Percentiles rank a stretch among this genome's conserved stretches.
These are phyloP conservation scores for Sarocladium brachiariae DNA, from an alignment of 2,329 filamentous ascomycete species.

Conservation along the genomic window DNA sequence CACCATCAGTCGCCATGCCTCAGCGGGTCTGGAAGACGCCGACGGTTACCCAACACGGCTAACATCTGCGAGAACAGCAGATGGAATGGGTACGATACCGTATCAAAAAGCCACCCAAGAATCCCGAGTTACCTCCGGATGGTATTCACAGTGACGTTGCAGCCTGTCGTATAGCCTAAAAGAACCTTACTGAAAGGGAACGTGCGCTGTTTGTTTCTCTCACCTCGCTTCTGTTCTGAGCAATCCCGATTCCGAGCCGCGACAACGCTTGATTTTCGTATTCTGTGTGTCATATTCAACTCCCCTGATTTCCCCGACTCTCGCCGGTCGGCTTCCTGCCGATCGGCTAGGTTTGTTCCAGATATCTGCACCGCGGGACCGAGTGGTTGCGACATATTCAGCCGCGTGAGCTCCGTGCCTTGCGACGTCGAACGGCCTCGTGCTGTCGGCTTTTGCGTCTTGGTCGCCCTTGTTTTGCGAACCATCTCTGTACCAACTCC, in stretches of 20 bases:
- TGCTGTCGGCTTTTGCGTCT: no score
- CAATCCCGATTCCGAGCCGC: background rate
- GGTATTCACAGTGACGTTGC: no score
- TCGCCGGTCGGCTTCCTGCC: no score
- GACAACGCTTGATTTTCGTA: background rate
- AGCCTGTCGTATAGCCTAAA: background rate
- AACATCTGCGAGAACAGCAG: background rate
- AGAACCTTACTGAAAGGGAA: no score
- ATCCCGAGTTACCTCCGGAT: background rate
- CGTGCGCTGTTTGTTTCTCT: no score
- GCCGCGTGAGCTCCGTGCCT: no score
- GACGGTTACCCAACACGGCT: conserved; percentile 4
- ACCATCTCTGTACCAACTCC: no score
- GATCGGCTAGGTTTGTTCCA: no score
- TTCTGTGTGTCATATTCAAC: background rate
- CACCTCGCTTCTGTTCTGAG: background rate
- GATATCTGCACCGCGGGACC: no score
- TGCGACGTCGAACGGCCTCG: no score
- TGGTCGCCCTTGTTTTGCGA: no score
- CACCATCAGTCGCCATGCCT: background rate
- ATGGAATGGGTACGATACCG: background rate
- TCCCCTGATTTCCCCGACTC: background rate
- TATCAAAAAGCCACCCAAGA: background rate
- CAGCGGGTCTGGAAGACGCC: background rate
- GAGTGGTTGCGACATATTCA: no score